Conservation (phyloP, 208 protist genomes). For the Wallacemonas sp. region DNA sequence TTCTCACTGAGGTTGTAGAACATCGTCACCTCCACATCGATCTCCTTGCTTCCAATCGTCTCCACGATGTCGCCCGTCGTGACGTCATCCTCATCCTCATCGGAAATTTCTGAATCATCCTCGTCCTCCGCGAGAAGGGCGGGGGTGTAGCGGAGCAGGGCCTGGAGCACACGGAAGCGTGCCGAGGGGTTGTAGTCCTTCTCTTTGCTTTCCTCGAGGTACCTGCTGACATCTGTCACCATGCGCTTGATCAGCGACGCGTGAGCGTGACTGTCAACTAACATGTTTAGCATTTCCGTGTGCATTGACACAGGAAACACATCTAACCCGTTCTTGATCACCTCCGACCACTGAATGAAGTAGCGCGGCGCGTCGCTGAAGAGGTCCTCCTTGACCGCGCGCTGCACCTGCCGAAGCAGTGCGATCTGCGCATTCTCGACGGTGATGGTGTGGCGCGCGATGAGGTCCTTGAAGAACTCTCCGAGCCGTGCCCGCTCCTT, state of each 20-base stretch:
- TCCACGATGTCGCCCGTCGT: not conserved
- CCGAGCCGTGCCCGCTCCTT: slow-evolving; percentile 70
- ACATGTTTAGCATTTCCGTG: slow-evolving; percentile 69
- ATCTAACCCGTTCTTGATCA: slow-evolving; percentile 59
- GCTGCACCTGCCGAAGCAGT: slow-evolving; percentile 56
- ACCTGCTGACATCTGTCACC: slow-evolving; percentile 46
- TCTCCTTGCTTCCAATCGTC: not conserved
- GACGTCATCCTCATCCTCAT: slow-evolving; percentile 15
- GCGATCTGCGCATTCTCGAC: slow-evolving; percentile 48
- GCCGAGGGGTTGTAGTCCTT: slow-evolving; percentile 49
- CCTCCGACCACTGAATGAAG: slow-evolving; percentile 73
- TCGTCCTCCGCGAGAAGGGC: slow-evolving; percentile 35
- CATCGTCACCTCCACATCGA: slow-evolving; percentile 56
- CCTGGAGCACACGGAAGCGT: slow-evolving; percentile 81
- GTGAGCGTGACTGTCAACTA: slow-evolving; percentile 53
- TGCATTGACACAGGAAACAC: slow-evolving; percentile 70
- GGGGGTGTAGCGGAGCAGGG: slow-evolving; percentile 75
- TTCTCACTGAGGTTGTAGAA: slow-evolving; percentile 55
- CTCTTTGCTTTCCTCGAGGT: slow-evolving; percentile 34
- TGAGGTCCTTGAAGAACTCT: slow-evolving; percentile 73
- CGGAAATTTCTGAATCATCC: not conserved
- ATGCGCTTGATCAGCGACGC: slow-evolving; percentile 44
- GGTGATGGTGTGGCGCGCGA: slow-evolving; percentile 42
- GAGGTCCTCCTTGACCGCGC: slow-evolving; percentile 61
- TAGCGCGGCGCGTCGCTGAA: slow-evolving; percentile 75